Conservation (phyloP, 148 eudicot species). For the Heliosperma pusillum region DNA sequence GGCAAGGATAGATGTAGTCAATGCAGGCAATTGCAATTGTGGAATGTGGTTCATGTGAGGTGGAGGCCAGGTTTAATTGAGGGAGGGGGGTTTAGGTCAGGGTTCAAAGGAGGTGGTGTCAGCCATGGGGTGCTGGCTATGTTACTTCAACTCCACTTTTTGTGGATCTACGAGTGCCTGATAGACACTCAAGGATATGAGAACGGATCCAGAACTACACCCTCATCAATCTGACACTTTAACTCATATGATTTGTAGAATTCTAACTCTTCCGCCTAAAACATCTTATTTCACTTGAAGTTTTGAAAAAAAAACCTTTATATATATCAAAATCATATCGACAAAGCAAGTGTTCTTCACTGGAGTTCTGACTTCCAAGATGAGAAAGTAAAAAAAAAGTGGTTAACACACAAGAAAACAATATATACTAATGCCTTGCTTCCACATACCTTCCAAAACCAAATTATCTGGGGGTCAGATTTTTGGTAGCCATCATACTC, state of each 20-base stretch:
- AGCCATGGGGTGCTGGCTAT: background rate
- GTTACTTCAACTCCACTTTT: background rate
- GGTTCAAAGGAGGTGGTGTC: background rate
- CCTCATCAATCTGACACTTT: background rate
- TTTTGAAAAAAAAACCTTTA: background rate
- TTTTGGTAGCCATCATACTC: slow-evolving; percentile 64
- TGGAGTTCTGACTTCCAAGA: background rate
- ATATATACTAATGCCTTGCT: background rate
- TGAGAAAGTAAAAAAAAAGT: background rate
- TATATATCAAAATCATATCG: background rate
- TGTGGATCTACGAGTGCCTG: background rate
- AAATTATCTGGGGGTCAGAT: slow-evolving; percentile 68
- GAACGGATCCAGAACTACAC: background rate
- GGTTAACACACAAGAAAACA: background rate
- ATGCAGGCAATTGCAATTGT: background rate
- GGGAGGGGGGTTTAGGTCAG: background rate
- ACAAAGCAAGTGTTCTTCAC: background rate
- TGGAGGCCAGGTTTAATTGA: background rate
- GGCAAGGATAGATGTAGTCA: background rate
- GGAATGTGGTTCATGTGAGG: background rate
- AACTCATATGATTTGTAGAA: background rate
- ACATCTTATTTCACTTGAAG: background rate
- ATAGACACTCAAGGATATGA: background rate
- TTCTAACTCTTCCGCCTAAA: background rate
- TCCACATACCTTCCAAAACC: slow-evolving; percentile 94